A percentile compares a stretch with the other conserved stretches of the same genome.
Conservation (phyloP, 106 monocot genomes). For the Triglochin maritima region DNA sequence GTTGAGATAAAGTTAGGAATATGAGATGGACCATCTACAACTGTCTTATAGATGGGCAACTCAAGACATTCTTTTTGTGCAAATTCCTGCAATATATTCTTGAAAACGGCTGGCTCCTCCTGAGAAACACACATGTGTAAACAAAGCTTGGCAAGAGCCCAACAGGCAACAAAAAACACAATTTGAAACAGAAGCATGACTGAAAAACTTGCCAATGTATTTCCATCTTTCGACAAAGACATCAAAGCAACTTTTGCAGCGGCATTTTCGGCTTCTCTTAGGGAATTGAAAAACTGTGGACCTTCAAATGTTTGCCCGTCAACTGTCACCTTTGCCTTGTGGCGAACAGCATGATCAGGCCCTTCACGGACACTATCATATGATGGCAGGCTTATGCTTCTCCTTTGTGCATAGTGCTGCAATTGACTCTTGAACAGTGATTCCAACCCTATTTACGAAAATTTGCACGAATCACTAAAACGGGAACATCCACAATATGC, state of each 20-base stretch:
- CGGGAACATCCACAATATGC: slow-evolving; percentile 21
- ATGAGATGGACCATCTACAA: slow-evolving; percentile 24
- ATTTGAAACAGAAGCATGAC: neutral
- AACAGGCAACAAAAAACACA: too few species aligned
- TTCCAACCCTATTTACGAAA: too few species aligned
- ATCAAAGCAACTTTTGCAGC: slow-evolving; percentile 57
- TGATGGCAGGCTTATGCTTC: slow-evolving; percentile 17
- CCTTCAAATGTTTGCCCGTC: slow-evolving; percentile 49
- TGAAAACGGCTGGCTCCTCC: slow-evolving; percentile 38
- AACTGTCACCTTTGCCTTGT: slow-evolving; percentile 55
- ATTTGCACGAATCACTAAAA: too few species aligned
- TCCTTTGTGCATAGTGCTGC: slow-evolving; percentile 44
- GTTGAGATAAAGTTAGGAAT: slow-evolving; percentile 39
- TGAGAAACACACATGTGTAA: slow-evolving; percentile 3
- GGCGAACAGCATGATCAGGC: slow-evolving; percentile 20
- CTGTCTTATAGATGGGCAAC: slow-evolving; percentile 41
- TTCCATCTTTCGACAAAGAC: slow-evolving; percentile 34
- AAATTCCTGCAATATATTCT: slow-evolving; percentile 50
- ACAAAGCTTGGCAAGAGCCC: too few species aligned
- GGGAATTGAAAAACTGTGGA: slow-evolving; percentile 22
- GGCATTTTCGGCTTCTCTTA: slow-evolving; percentile 64
- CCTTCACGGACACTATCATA: slow-evolving; percentile 34
- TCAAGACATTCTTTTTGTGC: slow-evolving; percentile 43
- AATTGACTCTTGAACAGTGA: slow-evolving; percentile 57
- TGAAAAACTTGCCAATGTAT: slow-evolving; percentile 18